These are phyloP conservation scores for Aegilops sharonensis DNA, from an alignment of 176 grass and related monocot genomes.

Conservation along the genomic window DNA sequence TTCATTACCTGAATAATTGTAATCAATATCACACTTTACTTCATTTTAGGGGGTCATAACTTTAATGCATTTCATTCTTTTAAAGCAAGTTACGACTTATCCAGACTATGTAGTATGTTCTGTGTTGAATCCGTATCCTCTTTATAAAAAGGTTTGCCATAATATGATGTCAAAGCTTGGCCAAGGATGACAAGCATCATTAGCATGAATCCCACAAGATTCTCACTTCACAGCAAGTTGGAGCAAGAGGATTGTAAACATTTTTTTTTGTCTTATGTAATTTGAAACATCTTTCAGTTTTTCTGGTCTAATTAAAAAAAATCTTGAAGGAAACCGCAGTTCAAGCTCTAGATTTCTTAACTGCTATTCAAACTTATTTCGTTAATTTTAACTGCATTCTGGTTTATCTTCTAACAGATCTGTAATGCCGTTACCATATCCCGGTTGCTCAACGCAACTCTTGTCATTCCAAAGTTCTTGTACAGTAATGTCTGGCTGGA, in stretches of 20 bases:
- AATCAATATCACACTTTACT: neutral
- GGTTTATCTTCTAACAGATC: constrained; percentile 58
- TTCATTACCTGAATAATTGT: neutral
- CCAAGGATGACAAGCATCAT: neutral
- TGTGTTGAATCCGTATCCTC: neutral
- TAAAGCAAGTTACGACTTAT: neutral
- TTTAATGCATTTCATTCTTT: neutral
- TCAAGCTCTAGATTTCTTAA: neutral
- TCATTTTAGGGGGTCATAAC: constrained; percentile 9
- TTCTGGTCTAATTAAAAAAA: neutral
- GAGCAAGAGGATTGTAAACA: neutral
- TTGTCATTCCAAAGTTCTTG: constrained; percentile 86
- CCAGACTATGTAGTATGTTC: neutral
- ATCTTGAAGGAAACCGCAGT: neutral
- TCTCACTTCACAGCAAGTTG: neutral
- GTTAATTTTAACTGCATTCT: constrained; percentile 18
- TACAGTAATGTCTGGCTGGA: constrained; percentile 98
- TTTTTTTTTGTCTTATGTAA: neutral
- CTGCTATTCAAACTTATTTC: constrained; percentile 9
- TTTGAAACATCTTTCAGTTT: neutral
- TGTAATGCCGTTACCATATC: constrained; percentile 92
- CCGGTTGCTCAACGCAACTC: constrained; percentile 82
- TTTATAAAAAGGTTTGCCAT: neutral
- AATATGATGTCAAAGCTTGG: neutral
- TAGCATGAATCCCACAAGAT: constrained; percentile 8